Conservation (phyloP, 768 basidiomycete species). For the Kwoniella shandongensis region DNA sequence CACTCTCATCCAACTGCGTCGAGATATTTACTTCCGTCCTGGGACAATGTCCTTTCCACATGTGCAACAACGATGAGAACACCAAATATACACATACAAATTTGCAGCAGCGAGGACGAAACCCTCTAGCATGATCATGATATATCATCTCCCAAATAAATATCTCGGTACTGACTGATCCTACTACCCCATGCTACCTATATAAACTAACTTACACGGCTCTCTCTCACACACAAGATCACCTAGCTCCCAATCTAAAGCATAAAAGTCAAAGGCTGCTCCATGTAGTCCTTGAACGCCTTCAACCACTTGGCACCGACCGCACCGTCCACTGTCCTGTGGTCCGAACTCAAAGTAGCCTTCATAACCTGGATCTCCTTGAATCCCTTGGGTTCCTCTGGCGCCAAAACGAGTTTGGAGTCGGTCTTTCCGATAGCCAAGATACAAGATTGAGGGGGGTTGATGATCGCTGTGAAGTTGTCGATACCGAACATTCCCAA, state of each 20-base stretch:
- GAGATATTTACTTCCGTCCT: constrained; percentile 2
- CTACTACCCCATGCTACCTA: too few species aligned
- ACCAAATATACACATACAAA: too few species aligned
- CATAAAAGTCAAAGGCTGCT: constrained; percentile 97
- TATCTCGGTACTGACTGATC: too few species aligned
- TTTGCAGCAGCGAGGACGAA: too few species aligned
- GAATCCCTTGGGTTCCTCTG: constrained; percentile 90
- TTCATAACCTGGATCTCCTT: constrained; percentile 91
- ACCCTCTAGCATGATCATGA: constrained; percentile 14
- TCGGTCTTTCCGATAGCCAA: constrained; percentile 88
- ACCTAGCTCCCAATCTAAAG: constrained; percentile 57
- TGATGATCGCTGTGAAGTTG: constrained; percentile 97
- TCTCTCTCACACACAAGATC: not conserved
- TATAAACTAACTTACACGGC: too few species aligned
- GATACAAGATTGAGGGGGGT: constrained; percentile 96
- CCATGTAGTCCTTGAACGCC: constrained; percentile 92
- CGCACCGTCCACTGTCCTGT: constrained; percentile 94
- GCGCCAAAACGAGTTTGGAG: constrained; percentile 80
- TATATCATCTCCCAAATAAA: not conserved
- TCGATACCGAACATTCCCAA: constrained; percentile 92
- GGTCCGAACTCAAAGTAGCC: constrained; percentile 91
- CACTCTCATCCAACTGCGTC: constrained; percentile 1
- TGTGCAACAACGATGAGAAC: not conserved
- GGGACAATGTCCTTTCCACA: not conserved
- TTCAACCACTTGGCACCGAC: constrained; percentile 88